Conservation (phyloP, 1,284 basidiomycete genomes). For the Moniliella sp. region DNA sequence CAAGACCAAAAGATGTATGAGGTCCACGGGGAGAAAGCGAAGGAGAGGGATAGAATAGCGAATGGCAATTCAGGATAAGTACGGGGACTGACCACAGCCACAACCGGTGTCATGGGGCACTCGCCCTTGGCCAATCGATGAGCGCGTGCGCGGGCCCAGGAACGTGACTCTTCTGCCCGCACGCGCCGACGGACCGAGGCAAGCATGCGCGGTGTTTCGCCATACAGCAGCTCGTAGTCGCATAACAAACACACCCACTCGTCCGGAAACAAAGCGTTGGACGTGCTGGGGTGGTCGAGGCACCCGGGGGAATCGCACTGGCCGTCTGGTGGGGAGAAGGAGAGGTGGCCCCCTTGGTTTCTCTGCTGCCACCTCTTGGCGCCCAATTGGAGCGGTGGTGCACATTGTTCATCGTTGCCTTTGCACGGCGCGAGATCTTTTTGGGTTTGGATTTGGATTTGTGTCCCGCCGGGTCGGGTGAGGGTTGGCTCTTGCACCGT, state of each 20-base stretch:
- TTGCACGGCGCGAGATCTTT: constrained; percentile 16
- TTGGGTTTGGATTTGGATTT: constrained; percentile 2
- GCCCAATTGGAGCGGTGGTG: constrained; percentile 33
- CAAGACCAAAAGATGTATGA: too few species aligned
- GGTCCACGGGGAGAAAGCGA: too few species aligned
- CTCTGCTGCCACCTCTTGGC: constrained; percentile 22
- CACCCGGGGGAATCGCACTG: not conserved
- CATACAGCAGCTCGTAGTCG: constrained; percentile 35
- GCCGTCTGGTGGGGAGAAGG: not conserved
- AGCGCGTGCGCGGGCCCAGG: constrained; percentile 19
- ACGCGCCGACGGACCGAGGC: constrained; percentile 24
- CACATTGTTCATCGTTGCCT: constrained; percentile 31
- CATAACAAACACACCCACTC: constrained; percentile 34
- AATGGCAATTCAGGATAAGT: too few species aligned
- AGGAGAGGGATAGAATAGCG: too few species aligned
- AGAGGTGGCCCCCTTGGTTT: constrained; percentile 6
- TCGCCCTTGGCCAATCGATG: constrained; percentile 6
- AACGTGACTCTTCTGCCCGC: constrained; percentile 22
- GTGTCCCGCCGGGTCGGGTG: too few species aligned
- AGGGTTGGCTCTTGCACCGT: too few species aligned
- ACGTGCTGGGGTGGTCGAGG: constrained; percentile 6
- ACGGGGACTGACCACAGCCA: too few species aligned
- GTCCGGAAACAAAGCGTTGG: constrained; percentile 10
- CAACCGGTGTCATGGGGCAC: too few species aligned
- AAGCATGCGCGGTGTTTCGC: constrained; percentile 20